A percentile compares a stretch with the other conserved stretches of the same genome.
These are phyloP conservation scores for Paulownia fortunei DNA, from an alignment of 257 asterid species.

Conservation along the genomic window DNA sequence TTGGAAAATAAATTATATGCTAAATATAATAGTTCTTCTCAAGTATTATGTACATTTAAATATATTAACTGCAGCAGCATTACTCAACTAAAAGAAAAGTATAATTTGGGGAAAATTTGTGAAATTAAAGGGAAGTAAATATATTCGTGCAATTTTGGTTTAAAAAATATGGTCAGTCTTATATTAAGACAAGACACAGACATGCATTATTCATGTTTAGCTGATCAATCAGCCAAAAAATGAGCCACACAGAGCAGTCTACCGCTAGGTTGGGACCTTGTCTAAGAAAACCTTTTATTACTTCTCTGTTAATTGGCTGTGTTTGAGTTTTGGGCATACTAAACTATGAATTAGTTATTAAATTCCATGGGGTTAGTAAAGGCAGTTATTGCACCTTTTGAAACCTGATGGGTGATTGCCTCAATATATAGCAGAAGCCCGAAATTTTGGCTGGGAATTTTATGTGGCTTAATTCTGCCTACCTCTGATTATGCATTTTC, in stretches of 20 bases:
- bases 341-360: not conserved
- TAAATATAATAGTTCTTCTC: too few species aligned
- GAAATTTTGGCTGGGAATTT: not conserved
- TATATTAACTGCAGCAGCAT: too few species aligned
- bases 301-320: not conserved
- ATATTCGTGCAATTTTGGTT: not conserved
- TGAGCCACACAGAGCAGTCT: not conserved
- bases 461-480: not conserved
- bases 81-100: too few species aligned
- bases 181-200: not conserved
- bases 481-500: not conserved
- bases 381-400: not conserved
- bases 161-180: not conserved
- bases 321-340: conserved; percentile 14
- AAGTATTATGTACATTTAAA: too few species aligned
- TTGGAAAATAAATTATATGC: too few species aligned
- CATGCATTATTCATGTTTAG: not conserved
- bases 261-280: not conserved
- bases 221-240: not conserved
- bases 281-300: not conserved
- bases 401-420: not conserved
- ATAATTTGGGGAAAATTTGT: not conserved
- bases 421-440: not conserved
- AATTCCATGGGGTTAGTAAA: not conserved
- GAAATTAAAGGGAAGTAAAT: not conserved